Conservation (phyloP, 306 rosid species). For the Pterocarpus santalinus region DNA sequence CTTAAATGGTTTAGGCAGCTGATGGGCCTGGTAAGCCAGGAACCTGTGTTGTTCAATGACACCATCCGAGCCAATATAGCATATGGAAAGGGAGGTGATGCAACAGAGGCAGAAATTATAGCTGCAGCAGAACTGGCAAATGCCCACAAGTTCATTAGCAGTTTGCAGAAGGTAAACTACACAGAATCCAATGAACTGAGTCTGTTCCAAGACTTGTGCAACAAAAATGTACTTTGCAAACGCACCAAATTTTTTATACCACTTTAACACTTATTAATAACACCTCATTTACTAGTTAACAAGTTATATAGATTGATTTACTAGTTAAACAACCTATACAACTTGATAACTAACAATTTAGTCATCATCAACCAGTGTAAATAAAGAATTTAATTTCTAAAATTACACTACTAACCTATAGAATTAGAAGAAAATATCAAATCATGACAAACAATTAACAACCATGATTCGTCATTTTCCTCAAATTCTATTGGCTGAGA, state of each 20-base stretch:
- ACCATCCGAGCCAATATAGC: slow-evolving; percentile 81
- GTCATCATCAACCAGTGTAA: neutral
- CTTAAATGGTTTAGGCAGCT: slow-evolving; percentile 81
- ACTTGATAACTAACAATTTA: neutral
- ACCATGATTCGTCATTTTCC: no score
- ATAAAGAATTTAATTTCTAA: no score
- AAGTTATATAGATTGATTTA: no score
- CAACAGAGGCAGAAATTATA: slow-evolving; percentile 71
- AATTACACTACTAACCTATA: no score
- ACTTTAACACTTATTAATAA: neutral
- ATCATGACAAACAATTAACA: no score
- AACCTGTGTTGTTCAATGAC: slow-evolving; percentile 77
- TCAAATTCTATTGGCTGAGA: no score
- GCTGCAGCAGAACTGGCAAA: slow-evolving; percentile 78
- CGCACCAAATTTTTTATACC: neutral
- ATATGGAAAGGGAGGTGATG: slow-evolving; percentile 67
- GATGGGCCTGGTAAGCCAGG: slow-evolving; percentile 86
- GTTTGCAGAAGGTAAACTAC: slow-evolving; percentile 66
- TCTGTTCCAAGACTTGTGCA: slow-evolving; percentile 17
- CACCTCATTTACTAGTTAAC: neutral
- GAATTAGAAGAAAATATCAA: no score
- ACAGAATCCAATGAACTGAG: slow-evolving; percentile 9
- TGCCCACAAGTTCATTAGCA: slow-evolving; percentile 79
- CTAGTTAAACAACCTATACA: neutral
- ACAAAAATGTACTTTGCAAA: neutral